A percentile compares a stretch with the other conserved stretches of the same genome.
Evolutionary conservation across 495 filamentous ascomycete species (phyloP).

Genomic region (Pyrenopolyporus hunteri): DNA sequence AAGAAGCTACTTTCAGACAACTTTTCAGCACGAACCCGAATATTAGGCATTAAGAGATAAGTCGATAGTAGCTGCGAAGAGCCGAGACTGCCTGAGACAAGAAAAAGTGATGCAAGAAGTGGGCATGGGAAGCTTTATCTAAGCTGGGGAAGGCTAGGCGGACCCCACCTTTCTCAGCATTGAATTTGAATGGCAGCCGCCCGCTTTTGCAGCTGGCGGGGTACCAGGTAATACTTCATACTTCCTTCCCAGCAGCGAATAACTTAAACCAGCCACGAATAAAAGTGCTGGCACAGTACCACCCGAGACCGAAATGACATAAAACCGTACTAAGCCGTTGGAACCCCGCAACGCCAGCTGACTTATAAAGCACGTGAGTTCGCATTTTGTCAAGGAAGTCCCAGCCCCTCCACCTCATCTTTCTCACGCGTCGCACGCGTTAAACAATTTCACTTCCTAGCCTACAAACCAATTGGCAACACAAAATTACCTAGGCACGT

Average conservation of each 20-base stretch:
- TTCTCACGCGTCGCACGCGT: constrained; percentile 27
- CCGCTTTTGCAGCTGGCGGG: no score
- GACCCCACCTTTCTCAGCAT: constrained; percentile 17
- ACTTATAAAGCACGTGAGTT: constrained; percentile 36
- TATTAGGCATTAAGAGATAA: no score
- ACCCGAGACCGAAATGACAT: no score
- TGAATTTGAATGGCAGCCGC: constrained; percentile 3
- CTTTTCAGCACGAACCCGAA: no score
- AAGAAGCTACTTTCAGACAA: not conserved
- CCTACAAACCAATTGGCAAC: not conserved
- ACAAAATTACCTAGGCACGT: no score
- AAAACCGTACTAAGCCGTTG: no score
- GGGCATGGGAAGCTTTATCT: constrained; percentile 13
- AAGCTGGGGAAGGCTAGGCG: no score
- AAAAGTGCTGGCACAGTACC: no score
- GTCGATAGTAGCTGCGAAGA: constrained; percentile 10
- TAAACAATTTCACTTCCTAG: not conserved
- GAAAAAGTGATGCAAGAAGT: constrained; percentile 28
- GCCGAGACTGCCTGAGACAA: not conserved
- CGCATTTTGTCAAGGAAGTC: constrained; percentile 13
- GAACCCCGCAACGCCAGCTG: constrained; percentile 28
- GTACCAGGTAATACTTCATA: no score
- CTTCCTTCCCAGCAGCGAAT: no score
- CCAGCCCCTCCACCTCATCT: not conserved
- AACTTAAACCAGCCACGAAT: no score